phyloP scores from a whole-genome alignment of 106 monocot genomes.

The Phalaenopsis aphrodite region DNA sequence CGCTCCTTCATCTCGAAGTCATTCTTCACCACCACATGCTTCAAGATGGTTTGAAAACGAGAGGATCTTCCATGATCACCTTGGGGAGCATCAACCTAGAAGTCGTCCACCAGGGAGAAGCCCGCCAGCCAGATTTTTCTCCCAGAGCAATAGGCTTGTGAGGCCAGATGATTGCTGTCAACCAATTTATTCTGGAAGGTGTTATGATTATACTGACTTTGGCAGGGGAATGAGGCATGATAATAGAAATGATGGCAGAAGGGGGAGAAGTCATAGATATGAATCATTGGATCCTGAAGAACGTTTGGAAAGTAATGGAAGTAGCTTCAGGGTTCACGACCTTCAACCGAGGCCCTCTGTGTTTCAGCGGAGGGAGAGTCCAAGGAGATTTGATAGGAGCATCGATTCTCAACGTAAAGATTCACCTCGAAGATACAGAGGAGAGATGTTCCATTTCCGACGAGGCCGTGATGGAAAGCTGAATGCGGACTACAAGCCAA shows the following conservation, averaged over 20 bases:
- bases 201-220: constrained; percentile 24
- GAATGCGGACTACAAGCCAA: constrained; percentile 3
- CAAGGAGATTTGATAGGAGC: constrained; percentile 22
- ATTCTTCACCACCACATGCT: constrained; percentile 28
- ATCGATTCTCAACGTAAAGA: constrained; percentile 16
- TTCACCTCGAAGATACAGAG: constrained; percentile 14
- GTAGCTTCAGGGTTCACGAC: constrained; percentile 22
- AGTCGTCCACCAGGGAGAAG: constrained; percentile 28
- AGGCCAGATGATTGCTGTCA: constrained; percentile 40
- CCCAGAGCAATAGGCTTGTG: constrained; percentile 24
- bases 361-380: constrained; percentile 21
- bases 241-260: constrained; percentile 15
- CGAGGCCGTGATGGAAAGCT: constrained; percentile 9
- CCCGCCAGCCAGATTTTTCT: constrained; percentile 29
- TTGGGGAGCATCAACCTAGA: constrained; percentile 24
- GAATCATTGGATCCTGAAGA: constrained; percentile 22
- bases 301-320: constrained; percentile 20
- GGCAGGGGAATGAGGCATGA: constrained; percentile 24
- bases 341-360: constrained; percentile 18
- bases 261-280: constrained; percentile 25
- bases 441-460: constrained; percentile 4
- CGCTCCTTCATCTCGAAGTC: constrained; percentile 22
- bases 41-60: constrained; percentile 53
- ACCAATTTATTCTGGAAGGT: constrained; percentile 23
- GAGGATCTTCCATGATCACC: constrained; percentile 20